Base-by-base conservation (phyloP, 768 basidiomycete species). In the Lactifluus piperatus region DNA sequence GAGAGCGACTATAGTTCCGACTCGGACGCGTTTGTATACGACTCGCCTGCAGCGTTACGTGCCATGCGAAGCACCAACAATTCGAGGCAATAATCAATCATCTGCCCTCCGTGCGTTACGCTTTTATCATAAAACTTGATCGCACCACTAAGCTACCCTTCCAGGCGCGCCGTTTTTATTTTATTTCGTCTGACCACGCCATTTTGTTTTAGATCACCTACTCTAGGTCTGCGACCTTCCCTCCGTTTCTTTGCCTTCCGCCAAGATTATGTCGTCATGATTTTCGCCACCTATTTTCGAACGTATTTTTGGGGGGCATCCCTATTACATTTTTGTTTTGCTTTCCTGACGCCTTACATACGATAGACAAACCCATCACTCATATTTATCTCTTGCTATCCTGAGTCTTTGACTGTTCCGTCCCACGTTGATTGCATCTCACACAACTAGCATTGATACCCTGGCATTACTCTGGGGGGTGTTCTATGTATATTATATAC, bases 11-110 rank as follows among this genome's bases (percentile, higher is more conserved):
- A 62, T 22, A 69, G 68, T 46, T 69, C 66, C 18, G 71, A 69
- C 37, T 71, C 71, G 6, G 72, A 74, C 52, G 66, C 71, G 30
- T 74, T 74, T 58, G 70, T 69, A 41, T 74, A 67, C 63, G 73
- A 74, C 60, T 69, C 71, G 20, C 68, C 68, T 9, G 47, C 47
- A 20, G 56, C 51, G 20, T 34, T 60, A 37, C 46, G 57, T 9
- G 36, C 34, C 6, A 44, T 63, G 46, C 51, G 62, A 30, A 49
- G 43, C 11, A 39, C 36, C 14, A 62, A 62, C 18, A 51, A 50
- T 29, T 41, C 43, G 9, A 34, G 13, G 24, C 29, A 29, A 16
- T 47, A 44, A 51, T 16, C 22, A 22, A 20, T 29, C 36, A n/a
- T 24, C 37, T 24, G 43, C 22, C 13, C 6, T 37, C 29, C 26